Percentiles rank a stretch among this genome's conserved stretches.
phyloP scores from a whole-genome alignment of 495 filamentous ascomycete genomes.

The Penicillium canescens region DNA sequence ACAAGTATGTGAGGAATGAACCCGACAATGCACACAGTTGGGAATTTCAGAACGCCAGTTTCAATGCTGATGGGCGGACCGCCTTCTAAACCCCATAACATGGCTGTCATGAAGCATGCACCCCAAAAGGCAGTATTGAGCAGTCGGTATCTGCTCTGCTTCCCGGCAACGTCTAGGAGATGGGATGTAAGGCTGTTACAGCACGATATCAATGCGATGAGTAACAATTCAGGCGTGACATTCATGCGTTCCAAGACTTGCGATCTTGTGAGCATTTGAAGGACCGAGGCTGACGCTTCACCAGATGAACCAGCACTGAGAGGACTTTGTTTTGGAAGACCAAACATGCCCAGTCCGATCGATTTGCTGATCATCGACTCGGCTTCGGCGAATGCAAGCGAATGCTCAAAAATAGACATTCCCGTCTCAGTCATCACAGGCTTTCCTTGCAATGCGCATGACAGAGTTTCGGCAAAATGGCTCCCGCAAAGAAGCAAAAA shows the following conservation, averaged over 20 bases:
- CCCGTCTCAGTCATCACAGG: conserved; percentile 79
- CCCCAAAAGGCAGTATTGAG: conserved; percentile 88
- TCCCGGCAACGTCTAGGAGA: conserved; percentile 72
- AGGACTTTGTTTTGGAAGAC: conserved; percentile 40
- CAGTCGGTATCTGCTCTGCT: conserved; percentile 76
- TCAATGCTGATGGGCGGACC: conserved; percentile 51
- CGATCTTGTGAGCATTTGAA: conserved; percentile 40
- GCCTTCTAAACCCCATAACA: conserved; percentile 67
- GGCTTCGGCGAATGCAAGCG: conserved; percentile 92
- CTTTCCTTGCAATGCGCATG: conserved; percentile 87
- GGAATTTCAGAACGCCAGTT: conserved; percentile 68
- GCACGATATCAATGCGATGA: conserved; percentile 83
- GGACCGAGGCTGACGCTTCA: conserved; percentile 26
- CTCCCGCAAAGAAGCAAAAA: conserved; percentile 80
- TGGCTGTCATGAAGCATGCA: conserved; percentile 78
- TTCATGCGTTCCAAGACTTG: conserved; percentile 63
- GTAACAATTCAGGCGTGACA: conserved; percentile 83
- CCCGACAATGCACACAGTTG: conserved; percentile 91
- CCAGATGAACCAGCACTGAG: conserved; percentile 22
- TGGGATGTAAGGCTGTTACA: conserved; percentile 89
- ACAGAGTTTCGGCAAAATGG: conserved; percentile 85
- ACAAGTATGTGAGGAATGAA: conserved; percentile 92
- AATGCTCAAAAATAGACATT: conserved; percentile 97
- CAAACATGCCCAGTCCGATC: conserved; percentile 69
- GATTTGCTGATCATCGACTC: conserved; percentile 80